These are phyloP conservation scores for Ramaria sp. DNA, from an alignment of 768 basidiomycete species.

Conservation along the genomic window DNA sequence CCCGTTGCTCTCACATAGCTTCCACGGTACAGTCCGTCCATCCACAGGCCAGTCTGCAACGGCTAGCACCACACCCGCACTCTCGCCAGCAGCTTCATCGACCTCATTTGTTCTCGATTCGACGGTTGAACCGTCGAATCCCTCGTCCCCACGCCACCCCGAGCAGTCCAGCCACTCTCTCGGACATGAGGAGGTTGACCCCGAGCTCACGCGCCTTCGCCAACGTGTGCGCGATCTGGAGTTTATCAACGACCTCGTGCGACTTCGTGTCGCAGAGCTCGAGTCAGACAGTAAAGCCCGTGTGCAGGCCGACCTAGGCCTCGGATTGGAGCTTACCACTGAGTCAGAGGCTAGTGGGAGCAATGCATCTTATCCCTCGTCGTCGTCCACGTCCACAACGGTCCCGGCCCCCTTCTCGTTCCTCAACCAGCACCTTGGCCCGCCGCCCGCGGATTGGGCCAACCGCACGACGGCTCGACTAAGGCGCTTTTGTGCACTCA, in stretches of 20 bases:
- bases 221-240: slow-evolving; percentile 55
- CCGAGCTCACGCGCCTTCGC: slow-evolving; percentile 45
- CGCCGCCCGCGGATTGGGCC: slow-evolving; percentile 53
- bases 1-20: background rate
- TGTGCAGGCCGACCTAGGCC: background rate
- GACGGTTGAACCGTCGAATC: background rate
- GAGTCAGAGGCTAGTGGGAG: slow-evolving; percentile 1
- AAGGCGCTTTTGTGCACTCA: slow-evolving; percentile 66
- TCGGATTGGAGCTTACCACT: slow-evolving; percentile 25
- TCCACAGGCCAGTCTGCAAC: background rate
- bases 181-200: slow-evolving; percentile 25
- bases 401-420: slow-evolving; percentile 19
- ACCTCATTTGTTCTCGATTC: background rate
- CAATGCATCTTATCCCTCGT: background rate
- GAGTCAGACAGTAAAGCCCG: slow-evolving; percentile 19
- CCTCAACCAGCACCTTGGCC: slow-evolving; percentile 27
- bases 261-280: slow-evolving; percentile 36
- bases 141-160: background rate
- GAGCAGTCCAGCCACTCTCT: slow-evolving; percentile 12
- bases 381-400: background rate
- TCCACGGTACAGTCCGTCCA: background rate
- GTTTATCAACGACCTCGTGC: slow-evolving; percentile 41
- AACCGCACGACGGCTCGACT: slow-evolving; percentile 63
- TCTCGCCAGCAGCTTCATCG: background rate
- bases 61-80: background rate